A percentile compares a stretch with the other conserved stretches of the same genome.
These are phyloP conservation scores for Tricholoma bakamatsutake DNA, from an alignment of 768 basidiomycete species.

Conservation along the genomic window DNA sequence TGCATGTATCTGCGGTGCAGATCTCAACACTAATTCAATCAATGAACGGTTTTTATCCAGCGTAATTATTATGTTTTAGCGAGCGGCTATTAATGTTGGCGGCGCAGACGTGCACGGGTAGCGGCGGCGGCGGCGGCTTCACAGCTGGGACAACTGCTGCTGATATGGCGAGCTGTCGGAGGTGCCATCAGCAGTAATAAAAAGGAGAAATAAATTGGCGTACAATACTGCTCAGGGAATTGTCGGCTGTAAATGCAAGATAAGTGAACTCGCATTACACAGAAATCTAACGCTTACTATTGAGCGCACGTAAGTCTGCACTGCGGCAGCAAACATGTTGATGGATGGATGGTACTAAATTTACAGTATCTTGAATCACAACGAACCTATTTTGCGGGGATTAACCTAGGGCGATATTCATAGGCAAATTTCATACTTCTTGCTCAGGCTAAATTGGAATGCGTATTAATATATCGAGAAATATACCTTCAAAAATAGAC, in stretches of 20 bases:
- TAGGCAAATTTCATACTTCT: constrained; percentile 15
- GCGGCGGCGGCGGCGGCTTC: constrained; percentile 17
- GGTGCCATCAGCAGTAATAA: neutral
- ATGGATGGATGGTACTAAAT: constrained; percentile 49
- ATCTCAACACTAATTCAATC: too few relatives aligned
- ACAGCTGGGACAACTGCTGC: constrained; percentile 35
- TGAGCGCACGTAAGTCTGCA: constrained; percentile 38
- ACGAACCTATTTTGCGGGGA: constrained; percentile 27
- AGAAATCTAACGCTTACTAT: constrained; percentile 29
- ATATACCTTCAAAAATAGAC: constrained; percentile 7
- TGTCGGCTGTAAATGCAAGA: constrained; percentile 28
- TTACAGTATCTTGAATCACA: constrained; percentile 41
- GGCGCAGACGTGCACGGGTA: neutral
- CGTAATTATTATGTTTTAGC: too few relatives aligned
- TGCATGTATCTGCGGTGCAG: too few relatives aligned
- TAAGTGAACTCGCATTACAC: neutral
- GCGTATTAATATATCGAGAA: neutral
- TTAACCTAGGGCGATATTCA: too few relatives aligned
- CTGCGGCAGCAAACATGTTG: constrained; percentile 30
- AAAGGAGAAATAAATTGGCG: constrained; percentile 7
- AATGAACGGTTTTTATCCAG: too few relatives aligned
- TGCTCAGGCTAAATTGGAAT: constrained; percentile 21
- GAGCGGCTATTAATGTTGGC: neutral
- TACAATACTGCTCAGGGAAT: constrained; percentile 43
- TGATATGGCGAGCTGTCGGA: constrained; percentile 33